Evolutionary conservation across 2,329 filamentous ascomycete genomes (phyloP).

Genomic region (Acarospora socialis): DNA sequence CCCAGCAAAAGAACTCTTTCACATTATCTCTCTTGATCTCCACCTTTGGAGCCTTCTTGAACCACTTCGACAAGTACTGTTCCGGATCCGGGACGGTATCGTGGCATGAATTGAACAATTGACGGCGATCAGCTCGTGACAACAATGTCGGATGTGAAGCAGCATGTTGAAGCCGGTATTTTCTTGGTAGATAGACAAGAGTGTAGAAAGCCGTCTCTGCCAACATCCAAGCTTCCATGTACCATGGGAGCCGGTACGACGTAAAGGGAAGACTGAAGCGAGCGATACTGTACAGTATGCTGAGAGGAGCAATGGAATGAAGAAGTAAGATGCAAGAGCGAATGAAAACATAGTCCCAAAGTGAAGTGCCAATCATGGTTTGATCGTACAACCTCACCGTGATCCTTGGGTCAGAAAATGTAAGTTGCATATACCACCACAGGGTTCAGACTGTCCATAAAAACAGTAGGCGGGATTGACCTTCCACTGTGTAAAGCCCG

Average conservation of each 20-base stretch:
- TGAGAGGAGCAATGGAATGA: constrained; percentile 36
- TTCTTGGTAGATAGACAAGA: constrained; percentile 38
- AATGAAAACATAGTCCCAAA: constrained; percentile 31
- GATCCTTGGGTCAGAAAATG: too few species aligned
- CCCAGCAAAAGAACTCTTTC: constrained; percentile 53
- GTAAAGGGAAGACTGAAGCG: constrained; percentile 22
- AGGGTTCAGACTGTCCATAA: too few species aligned
- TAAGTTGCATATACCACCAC: too few species aligned
- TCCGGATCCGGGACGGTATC: constrained; percentile 41
- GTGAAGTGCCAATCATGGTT: constrained; percentile 27
- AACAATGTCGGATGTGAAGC: constrained; percentile 36
- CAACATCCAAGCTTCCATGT: constrained; percentile 31
- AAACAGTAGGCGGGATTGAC: too few species aligned
- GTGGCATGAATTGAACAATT: constrained; percentile 43
- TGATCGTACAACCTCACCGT: too few species aligned
- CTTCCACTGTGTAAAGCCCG: too few species aligned
- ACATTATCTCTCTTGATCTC: constrained; percentile 55
- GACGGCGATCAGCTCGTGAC: constrained; percentile 34
- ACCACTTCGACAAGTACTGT: constrained; percentile 49
- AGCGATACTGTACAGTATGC: constrained; percentile 32
- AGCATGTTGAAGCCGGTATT: constrained; percentile 35
- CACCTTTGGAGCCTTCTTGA: constrained; percentile 41
- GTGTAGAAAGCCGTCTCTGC: constrained; percentile 43
- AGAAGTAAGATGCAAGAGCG: constrained; percentile 34
- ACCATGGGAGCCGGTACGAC: constrained; percentile 17